Evolutionary conservation across 2,329 filamentous ascomycete species (phyloP), one percentile per base, ranked within the genome.

Genomic region (Bipolaris gigantea): DNA sequence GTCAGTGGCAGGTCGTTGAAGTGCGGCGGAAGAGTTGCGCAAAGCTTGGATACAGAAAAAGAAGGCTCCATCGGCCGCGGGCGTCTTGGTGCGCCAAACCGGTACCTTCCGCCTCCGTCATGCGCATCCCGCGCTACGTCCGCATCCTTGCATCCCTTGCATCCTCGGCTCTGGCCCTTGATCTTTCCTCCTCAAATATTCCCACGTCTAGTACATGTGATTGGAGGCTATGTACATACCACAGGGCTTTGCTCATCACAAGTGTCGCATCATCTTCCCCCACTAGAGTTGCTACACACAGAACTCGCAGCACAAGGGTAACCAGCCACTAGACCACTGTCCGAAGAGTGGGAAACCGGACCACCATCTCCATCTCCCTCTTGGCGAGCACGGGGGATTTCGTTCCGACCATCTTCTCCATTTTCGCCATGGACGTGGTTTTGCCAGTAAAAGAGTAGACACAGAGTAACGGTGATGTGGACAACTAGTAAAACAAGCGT

Each of bases 31-130:
- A 59, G 55, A 59, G 61, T 60, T 62, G 62, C 61, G 61, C 60
- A 65, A 64, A 64, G 62, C 60, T 64, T 63, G 60, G 45, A 54
- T 56, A 53, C 52, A 53, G 60, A 62, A 66, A 69, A 68, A 67
- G 63, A 63, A 66, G 68, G 64, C 65, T 68, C 57, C 60, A 61
- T 60, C 63, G 50, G 56, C 56, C 59, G 54, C 53, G 53, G 50
- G 38, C 49, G 46, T 50, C 49, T 48, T 44, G 16, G 51, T 54
- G 51, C 51, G 47, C 21, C 46, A 35, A 41, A 50, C 51, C 51
- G 51, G 47, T 40, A 19, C 34, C 47, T 40, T 50, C 51, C 51
- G 51, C 47, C 30, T 45, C 19, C 27, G 25, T 44, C 25, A 38
- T 53, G 44, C n/a, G 33, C 27, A 18, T 25, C 35, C n/a, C 40